A percentile compares a stretch with the other conserved stretches of the same genome.
Evolutionary conservation across 768 basidiomycete genomes (phyloP).

Genomic region (Fomitopsis serialis): DNA sequence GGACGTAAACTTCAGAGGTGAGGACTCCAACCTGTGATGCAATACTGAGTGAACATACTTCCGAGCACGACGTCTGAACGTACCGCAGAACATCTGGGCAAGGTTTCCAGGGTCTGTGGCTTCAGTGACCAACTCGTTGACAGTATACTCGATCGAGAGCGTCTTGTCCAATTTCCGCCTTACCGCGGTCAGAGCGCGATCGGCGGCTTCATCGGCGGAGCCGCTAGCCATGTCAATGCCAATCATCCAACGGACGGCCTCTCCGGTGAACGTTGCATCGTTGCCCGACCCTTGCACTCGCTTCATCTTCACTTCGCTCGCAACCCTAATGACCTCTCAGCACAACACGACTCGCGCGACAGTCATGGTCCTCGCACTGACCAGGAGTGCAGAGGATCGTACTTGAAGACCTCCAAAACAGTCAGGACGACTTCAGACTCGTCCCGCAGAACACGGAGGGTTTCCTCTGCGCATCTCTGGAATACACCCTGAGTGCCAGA

Average conservation of each 20-base stretch:
- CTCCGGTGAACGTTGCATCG: conserved; percentile 16
- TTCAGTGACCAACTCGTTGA: conserved; percentile 87
- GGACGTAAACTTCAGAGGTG: conserved; percentile 27
- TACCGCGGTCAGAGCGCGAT: conserved; percentile 80
- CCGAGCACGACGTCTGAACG: conserved; percentile 13
- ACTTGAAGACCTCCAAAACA: conserved; percentile 93
- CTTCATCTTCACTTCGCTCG: conserved; percentile 69
- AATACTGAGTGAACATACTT: background rate
- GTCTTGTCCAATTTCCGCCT: conserved; percentile 77
- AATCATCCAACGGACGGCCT: conserved; percentile 33
- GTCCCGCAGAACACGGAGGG: conserved; percentile 82
- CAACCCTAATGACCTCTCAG: conserved; percentile 46
- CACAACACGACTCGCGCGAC: background rate
- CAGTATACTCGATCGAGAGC: conserved; percentile 87
- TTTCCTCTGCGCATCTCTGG: conserved; percentile 92
- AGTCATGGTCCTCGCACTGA: conserved; percentile 26
- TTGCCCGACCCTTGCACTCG: conserved; percentile 42
- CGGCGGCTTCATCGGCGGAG: conserved; percentile 79
- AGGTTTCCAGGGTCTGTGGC: conserved; percentile 78
- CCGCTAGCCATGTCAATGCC: conserved; percentile 62
- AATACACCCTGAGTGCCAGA: conserved; percentile 92
- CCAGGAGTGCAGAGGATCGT: conserved; percentile 95
- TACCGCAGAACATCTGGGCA: conserved; percentile 73
- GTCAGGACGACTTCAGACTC: conserved; percentile 88
- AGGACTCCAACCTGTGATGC: conserved; percentile 37